Evolutionary conservation across 2,329 filamentous ascomycete species (phyloP), one percentile per base, ranked within the genome.

Genomic region (Alternaria panax): DNA sequence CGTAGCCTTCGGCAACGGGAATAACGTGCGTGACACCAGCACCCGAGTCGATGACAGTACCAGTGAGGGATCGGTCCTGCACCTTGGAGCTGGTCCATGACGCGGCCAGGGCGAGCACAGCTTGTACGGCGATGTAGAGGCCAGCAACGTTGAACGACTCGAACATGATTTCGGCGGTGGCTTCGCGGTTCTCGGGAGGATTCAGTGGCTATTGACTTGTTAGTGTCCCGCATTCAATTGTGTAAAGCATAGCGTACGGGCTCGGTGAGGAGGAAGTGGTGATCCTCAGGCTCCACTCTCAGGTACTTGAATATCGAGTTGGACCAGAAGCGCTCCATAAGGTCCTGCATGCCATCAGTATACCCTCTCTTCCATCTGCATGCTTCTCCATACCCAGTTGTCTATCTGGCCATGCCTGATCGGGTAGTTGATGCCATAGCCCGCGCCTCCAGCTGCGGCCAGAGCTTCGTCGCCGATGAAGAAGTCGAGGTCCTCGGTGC

Each of bases 271-370:
- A 99, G 88, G 80, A 99, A 99, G 84, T 97, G 93, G 81, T 99
- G 95, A 78, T 99, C 95, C 82, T 99, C 95, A 28, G 95, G 95
- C 82, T 99, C 95, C 69, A 99, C 95, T 72, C 95, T 89, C 53
- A 99, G 87, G 77, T 99, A 99, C 80, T 99, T 99, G 88, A 99
- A 99, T 82, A 99, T 99, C 65, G 95, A 99, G 83, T 98, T 98
- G 69, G 96, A 98, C 95, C 95, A 99, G 83, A 98, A 99, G 65
- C 95, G 90, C 81, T 99, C 95, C 95, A 99, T 99, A 75, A 97
- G 92, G 81, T 99, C 95, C 92, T 95, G 54, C 63, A 30, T 45
- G 36, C 16, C 38, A 57, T 75, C 47, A 73, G 66, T 48, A 62
- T 36, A 18, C n/a, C 25, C 14, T 18, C 7, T 5, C 2, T 9